These are phyloP conservation scores for Aspergillus jensenii DNA, from an alignment of 2,329 filamentous ascomycete genomes.

Conservation along the genomic window DNA sequence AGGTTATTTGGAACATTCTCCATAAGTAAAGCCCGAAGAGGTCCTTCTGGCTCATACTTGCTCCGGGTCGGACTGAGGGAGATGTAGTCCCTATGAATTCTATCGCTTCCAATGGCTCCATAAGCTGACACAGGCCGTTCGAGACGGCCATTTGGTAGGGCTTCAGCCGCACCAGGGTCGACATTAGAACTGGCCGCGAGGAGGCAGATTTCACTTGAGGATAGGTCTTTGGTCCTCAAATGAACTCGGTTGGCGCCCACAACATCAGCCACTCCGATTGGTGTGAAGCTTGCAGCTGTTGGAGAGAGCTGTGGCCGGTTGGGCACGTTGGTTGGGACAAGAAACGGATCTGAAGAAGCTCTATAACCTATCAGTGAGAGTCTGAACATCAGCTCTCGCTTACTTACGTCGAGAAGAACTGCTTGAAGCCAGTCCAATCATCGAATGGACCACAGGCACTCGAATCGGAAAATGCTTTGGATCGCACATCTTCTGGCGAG, in stretches of 20 bases:
- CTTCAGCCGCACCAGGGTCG: conserved; percentile 14
- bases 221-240: conserved; percentile 12
- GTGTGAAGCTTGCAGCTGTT: conserved; percentile 63
- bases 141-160: conserved; percentile 8
- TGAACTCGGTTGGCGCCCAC: conserved; percentile 10
- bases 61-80: conserved; percentile 16
- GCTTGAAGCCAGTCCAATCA: conserved; percentile 16
- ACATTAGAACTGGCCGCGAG: conserved; percentile 22
- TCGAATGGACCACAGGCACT: conserved; percentile 15
- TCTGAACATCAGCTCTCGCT: neutral
- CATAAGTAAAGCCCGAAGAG: conserved; percentile 32
- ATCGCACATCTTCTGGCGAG: conserved; percentile 59
- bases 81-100: conserved; percentile 9
- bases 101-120: conserved; percentile 25
- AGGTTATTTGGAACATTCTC: conserved; percentile 32
- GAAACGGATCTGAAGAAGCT: conserved; percentile 31
- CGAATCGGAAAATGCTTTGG: conserved; percentile 33
- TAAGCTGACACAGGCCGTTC: conserved; percentile 19
- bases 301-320: conserved; percentile 55
- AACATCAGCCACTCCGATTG: conserved; percentile 36
- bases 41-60: conserved; percentile 27
- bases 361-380: conserved; percentile 13
- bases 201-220: conserved; percentile 16
- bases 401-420: conserved; percentile 25
- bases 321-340: conserved; percentile 19